A percentile compares a stretch with the other conserved stretches of the same genome.
Conservation (phyloP, 805 yeast genomes). For the Candida adriatica region DNA sequence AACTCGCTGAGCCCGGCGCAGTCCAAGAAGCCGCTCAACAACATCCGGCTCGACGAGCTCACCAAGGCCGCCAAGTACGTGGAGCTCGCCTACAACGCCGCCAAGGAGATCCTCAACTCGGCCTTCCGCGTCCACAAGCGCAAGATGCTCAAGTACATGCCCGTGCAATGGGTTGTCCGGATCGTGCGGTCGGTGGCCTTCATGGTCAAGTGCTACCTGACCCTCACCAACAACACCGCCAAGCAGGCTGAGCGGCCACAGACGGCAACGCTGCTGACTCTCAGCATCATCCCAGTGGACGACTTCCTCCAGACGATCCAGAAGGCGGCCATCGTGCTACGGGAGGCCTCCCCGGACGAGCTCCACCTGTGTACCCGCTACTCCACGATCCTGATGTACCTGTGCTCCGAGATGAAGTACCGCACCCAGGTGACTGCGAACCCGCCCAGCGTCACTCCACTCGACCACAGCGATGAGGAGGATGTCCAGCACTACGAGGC, state of each 20-base stretch:
- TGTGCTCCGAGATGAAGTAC: slow-evolving; percentile 68
- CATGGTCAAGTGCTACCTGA: slow-evolving; percentile 76
- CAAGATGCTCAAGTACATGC: slow-evolving; percentile 66
- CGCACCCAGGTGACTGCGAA: slow-evolving; percentile 27
- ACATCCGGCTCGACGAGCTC: slow-evolving; percentile 59
- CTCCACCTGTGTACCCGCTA: slow-evolving; percentile 77
- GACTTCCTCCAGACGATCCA: slow-evolving; percentile 64
- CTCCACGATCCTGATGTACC: slow-evolving; percentile 66
- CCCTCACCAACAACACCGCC: slow-evolving; percentile 35
- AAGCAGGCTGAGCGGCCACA: slow-evolving; percentile 30
- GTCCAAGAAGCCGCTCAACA: slow-evolving; percentile 17
- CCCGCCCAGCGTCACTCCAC: slow-evolving; percentile 22
- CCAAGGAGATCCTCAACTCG: slow-evolving; percentile 67
- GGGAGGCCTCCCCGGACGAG: slow-evolving; percentile 87
- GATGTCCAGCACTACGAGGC: slow-evolving; percentile 3
- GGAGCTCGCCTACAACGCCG: slow-evolving; percentile 76
- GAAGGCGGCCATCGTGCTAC: slow-evolving; percentile 61
- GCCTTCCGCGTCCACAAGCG: slow-evolving; percentile 64
- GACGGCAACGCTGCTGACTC: slow-evolving; percentile 42
- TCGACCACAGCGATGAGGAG: slow-evolving; percentile 18
- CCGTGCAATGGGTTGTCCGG: slow-evolving; percentile 87
- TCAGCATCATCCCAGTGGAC: slow-evolving; percentile 59
- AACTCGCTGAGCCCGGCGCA: slow-evolving; percentile 22
- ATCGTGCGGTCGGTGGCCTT: slow-evolving; percentile 86
- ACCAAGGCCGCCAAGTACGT: slow-evolving; percentile 70